These are phyloP conservation scores for Theileria annulata DNA, from an alignment of 169 alveolate species.

Conservation along the genomic window DNA sequence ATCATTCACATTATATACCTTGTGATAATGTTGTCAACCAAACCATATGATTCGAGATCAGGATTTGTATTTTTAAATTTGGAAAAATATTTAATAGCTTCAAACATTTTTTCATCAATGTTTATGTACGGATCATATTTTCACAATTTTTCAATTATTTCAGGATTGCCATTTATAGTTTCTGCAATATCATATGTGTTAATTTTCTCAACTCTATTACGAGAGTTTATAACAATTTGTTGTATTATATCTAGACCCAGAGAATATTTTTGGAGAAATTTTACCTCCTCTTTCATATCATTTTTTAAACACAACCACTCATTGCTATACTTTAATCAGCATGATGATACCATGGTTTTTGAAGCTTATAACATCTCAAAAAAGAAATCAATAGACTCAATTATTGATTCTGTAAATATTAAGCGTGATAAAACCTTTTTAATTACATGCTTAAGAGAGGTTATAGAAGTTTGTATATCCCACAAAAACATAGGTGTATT, in stretches of 20 bases:
- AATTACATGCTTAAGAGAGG: conserved; percentile 18
- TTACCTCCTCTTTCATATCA: conserved; percentile 2
- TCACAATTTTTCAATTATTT: conserved; percentile 53
- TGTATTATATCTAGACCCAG: background rate
- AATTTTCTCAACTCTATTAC: conserved; percentile 34
- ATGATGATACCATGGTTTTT: conserved; percentile 49
- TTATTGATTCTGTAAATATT: background rate
- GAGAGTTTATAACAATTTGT: conserved; percentile 37
- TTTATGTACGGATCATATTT: conserved; percentile 56
- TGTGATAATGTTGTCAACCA: conserved; percentile 15
- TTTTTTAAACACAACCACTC: conserved; percentile 30
- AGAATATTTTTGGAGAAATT: background rate
- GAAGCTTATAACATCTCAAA: conserved; percentile 10
- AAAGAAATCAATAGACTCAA: background rate
- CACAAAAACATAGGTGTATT: conserved; percentile 5
- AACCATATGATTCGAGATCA: conserved; percentile 53
- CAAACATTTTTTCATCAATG: conserved; percentile 24
- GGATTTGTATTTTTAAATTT: conserved; percentile 12
- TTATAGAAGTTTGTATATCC: conserved; percentile 11
- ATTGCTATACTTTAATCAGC: conserved; percentile 46
- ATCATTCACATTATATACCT: conserved; percentile 30
- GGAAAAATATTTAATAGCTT: conserved; percentile 21
- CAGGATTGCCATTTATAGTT: conserved; percentile 41
- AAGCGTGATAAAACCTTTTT: conserved; percentile 12
- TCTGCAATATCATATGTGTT: conserved; percentile 27